Percentiles rank a stretch among this genome's conserved stretches.
Conservation (phyloP, 2,329 filamentous ascomycete genomes). For the Didymella sp. region DNA sequence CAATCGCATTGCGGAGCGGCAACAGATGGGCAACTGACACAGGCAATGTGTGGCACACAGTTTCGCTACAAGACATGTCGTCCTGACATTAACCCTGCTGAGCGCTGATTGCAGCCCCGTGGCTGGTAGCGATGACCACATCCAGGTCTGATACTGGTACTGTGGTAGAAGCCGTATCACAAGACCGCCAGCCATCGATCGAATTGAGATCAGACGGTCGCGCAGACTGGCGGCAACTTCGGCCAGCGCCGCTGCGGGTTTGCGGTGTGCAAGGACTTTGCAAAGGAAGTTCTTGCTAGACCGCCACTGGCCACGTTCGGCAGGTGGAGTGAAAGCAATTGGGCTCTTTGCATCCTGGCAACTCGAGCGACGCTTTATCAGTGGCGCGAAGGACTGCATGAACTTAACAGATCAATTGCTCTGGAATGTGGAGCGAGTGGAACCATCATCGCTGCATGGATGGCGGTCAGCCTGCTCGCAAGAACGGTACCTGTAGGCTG, state of each 20-base stretch:
- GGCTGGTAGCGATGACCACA: constrained; percentile 37
- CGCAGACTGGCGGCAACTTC: constrained; percentile 34
- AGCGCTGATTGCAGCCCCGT: constrained; percentile 40
- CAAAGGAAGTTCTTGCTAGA: constrained; percentile 24
- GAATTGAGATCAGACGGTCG: constrained; percentile 22
- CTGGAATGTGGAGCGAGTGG: constrained; percentile 37
- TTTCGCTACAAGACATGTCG: constrained; percentile 43
- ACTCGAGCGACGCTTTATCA: constrained; percentile 20
- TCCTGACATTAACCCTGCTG: constrained; percentile 34
- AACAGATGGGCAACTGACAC: constrained; percentile 29
- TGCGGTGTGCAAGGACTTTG: constrained; percentile 21
- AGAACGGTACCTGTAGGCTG: constrained; percentile 17
- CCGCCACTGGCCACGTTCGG: constrained; percentile 22
- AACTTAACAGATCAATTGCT: constrained; percentile 26
- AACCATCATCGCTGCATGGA: constrained; percentile 31
- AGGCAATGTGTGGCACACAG: constrained; percentile 29
- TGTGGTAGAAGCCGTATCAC: constrained; percentile 36
- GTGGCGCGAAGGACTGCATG: constrained; percentile 19
- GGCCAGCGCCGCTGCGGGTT: constrained; percentile 25
- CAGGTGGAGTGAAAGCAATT: constrained; percentile 29
- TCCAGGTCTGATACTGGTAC: constrained; percentile 22
- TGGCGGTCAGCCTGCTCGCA: constrained; percentile 33
- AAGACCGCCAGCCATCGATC: constrained; percentile 35
- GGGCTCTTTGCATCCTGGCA: constrained; percentile 22
- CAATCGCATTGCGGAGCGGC: constrained; percentile 29